A percentile compares a stretch with the other conserved stretches of the same genome.
Conservation (phyloP, 768 basidiomycete species). For the Lactarius pseudohatsudake region DNA sequence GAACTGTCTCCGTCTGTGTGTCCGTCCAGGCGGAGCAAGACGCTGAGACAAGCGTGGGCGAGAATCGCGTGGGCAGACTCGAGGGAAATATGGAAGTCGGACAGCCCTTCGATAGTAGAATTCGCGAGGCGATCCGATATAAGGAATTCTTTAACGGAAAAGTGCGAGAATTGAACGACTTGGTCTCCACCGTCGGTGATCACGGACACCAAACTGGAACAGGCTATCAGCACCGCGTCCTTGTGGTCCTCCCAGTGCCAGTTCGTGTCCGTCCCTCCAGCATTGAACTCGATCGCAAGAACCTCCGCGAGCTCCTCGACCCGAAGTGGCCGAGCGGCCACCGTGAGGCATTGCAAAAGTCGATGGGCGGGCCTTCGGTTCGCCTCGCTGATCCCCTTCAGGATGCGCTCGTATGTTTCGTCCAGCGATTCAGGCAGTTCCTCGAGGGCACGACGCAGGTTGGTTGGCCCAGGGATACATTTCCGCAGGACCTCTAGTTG, state of each 20-base stretch:
- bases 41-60: not conserved
- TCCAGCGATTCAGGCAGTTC: not conserved
- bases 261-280: not conserved
- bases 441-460: not conserved
- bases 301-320: not conserved
- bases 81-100: not conserved
- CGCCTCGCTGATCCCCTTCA: not conserved
- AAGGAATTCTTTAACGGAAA: not conserved
- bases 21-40: not conserved
- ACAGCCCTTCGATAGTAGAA: not conserved
- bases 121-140: not conserved
- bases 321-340: not conserved
- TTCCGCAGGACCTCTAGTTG: not conserved
- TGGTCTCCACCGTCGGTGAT: not conserved
- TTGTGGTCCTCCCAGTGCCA: not conserved
- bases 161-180: not conserved
- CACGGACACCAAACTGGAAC: not conserved
- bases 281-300: not conserved
- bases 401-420: conserved; percentile 1
- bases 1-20: not conserved
- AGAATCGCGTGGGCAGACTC: not conserved
- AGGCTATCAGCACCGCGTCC: not conserved
- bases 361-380: not conserved
- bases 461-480: not conserved
- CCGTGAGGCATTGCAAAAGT: not conserved